phyloP scores from a whole-genome alignment of 2,329 filamentous ascomycete genomes.

The Magnaporthales sp. region DNA sequence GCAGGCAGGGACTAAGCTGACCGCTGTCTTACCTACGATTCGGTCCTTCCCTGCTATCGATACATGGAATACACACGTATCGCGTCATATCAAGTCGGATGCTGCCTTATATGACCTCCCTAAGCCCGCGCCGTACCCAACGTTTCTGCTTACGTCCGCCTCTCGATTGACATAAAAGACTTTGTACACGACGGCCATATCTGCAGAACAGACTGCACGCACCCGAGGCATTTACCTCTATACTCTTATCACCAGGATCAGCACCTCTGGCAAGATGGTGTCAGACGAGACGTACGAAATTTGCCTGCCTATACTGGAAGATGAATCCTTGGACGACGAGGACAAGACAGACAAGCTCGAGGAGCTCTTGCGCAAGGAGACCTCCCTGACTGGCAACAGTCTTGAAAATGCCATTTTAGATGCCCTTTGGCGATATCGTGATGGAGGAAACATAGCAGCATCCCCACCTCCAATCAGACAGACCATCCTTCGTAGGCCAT shows the following conservation, averaged over 20 bases:
- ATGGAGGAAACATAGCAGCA: conserved; percentile 52
- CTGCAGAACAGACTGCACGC: neutral
- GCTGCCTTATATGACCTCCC: conserved; percentile 5
- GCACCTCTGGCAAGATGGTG: conserved; percentile 53
- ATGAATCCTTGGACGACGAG: conserved; percentile 78
- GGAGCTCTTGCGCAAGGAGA: conserved; percentile 73
- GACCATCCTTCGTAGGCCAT: conserved; percentile 81
- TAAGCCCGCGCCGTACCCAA: neutral
- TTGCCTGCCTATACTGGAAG: conserved; percentile 80
- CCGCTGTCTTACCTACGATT: neutral
- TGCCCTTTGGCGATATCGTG: conserved; percentile 78
- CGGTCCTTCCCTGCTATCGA: neutral
- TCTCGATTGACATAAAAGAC: neutral
- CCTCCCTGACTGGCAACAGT: conserved; percentile 62
- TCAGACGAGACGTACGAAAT: conserved; percentile 89
- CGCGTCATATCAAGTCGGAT: conserved; percentile 1
- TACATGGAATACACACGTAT: neutral
- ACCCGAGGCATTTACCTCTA: neutral
- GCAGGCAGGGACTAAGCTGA: conserved; percentile 2
- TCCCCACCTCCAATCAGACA: conserved; percentile 82
- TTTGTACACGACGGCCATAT: neutral
- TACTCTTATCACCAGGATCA: neutral
- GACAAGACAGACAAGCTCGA: conserved; percentile 91
- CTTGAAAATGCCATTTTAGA: conserved; percentile 89
- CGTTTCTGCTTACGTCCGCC: neutral